Percentiles rank a stretch among this genome's conserved stretches.
These are phyloP conservation scores for Oemleria cerasiformis DNA, from an alignment of 306 rosid genomes.

Conservation along the genomic window DNA sequence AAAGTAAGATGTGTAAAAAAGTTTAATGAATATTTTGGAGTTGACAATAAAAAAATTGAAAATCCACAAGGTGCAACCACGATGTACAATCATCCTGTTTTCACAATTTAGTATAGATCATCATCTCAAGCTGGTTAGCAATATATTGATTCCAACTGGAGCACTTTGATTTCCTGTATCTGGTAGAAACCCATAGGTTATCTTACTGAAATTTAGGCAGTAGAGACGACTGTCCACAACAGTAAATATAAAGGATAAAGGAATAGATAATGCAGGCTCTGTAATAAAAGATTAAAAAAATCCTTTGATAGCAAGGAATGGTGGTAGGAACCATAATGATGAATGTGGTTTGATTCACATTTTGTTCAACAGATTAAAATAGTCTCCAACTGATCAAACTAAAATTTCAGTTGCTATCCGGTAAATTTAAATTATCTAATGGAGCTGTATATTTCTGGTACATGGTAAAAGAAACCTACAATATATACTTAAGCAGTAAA, in stretches of 20 bases:
- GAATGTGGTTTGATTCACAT: background rate
- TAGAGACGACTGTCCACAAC: background rate
- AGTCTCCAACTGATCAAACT: background rate
- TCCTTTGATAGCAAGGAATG: background rate
- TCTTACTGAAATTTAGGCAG: background rate
- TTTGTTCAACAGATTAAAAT: background rate
- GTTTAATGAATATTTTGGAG: background rate
- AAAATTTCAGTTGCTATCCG: background rate
- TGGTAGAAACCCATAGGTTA: background rate
- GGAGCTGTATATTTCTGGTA: background rate
- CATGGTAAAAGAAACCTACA: background rate
- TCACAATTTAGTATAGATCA: background rate
- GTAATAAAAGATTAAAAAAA: no score
- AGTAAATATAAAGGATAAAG: background rate
- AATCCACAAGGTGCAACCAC: background rate
- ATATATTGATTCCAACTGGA: background rate
- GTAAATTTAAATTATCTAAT: background rate
- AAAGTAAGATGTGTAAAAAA: background rate
- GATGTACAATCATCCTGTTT: background rate
- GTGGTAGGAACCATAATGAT: background rate
- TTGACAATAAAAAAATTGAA: background rate
- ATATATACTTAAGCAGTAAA: background rate
- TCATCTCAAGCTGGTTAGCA: background rate
- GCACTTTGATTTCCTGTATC: background rate
- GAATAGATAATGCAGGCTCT: no score